A percentile compares a stretch with the other conserved stretches of the same genome.
phyloP scores from a whole-genome alignment of 139 green algal species.

The Chlorella sp. region DNA sequence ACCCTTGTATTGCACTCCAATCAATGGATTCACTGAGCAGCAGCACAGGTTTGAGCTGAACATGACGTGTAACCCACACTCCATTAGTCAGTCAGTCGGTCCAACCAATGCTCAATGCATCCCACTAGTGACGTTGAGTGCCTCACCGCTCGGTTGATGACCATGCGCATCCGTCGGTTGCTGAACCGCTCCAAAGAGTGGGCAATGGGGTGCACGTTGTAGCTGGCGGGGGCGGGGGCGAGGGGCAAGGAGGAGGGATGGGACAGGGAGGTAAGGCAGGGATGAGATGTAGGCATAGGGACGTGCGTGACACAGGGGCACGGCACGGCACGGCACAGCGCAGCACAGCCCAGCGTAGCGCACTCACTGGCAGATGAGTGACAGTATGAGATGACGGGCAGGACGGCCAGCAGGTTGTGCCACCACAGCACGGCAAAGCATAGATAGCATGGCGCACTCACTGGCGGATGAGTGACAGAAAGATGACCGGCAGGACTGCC shows the following conservation, averaged over 20 bases:
- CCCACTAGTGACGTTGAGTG: not conserved
- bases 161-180: constrained; percentile 50
- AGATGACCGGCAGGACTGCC: constrained; percentile 49
- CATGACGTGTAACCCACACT: too few relatives aligned
- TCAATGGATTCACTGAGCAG: too few relatives aligned
- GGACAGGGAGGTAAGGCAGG: not conserved
- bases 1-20: too few relatives aligned
- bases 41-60: too few relatives aligned
- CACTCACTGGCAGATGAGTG: constrained; percentile 49
- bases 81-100: too few relatives aligned
- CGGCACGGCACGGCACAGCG: not conserved
- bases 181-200: constrained; percentile 43
- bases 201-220: constrained; percentile 52
- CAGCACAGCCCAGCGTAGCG: not conserved
- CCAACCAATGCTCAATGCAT: too few relatives aligned
- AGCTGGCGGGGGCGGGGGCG: not conserved
- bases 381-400: constrained; percentile 52
- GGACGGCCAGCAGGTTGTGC: constrained; percentile 46
- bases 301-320: not conserved
- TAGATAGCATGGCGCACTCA: not conserved
- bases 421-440: not conserved
- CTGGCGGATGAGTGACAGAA: constrained; percentile 50
- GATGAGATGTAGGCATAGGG: not conserved
- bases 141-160: constrained; percentile 38
- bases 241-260: not conserved